Evolutionary conservation across 1,139 yeast species (phyloP).

Genomic region (Nakaseomyces glabratus): DNA sequence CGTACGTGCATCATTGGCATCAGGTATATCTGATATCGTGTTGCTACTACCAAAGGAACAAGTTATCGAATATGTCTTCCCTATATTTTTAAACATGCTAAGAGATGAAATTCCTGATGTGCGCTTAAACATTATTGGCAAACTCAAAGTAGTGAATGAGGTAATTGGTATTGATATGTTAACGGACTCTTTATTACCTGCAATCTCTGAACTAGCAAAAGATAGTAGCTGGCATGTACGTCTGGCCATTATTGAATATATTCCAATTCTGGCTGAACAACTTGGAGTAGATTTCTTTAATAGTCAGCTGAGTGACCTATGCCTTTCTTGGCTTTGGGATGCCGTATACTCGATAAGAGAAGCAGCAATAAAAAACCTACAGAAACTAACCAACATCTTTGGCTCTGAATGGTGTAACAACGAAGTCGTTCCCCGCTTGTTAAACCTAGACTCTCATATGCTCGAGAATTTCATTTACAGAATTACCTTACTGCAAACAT

Average conservation of each 20-base stretch:
- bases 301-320: conserved; percentile 78
- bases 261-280: conserved; percentile 93
- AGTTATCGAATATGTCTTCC: conserved; percentile 75
- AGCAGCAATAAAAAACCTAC: conserved; percentile 84
- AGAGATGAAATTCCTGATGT: conserved; percentile 97
- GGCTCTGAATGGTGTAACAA: conserved; percentile 91
- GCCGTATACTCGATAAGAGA: conserved; percentile 93
- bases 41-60: conserved; percentile 79
- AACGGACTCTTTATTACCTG: conserved; percentile 84
- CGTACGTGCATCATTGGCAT: conserved; percentile 87
- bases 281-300: conserved; percentile 90
- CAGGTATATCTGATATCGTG: conserved; percentile 78
- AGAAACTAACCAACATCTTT: conserved; percentile 71
- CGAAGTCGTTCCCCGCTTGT: conserved; percentile 70
- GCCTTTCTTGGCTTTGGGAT: conserved; percentile 98
- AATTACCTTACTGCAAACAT: conserved; percentile 81
- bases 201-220: conserved; percentile 90
- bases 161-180: conserved; percentile 87
- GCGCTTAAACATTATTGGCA: conserved; percentile 85
- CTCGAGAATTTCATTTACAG: conserved; percentile 65
- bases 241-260: conserved; percentile 92
- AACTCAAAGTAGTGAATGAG: conserved; percentile 82
- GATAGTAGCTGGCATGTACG: conserved; percentile 98
- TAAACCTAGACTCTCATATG: conserved; percentile 40
- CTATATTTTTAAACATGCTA: conserved; percentile 85